Conservation (phyloP, 148 eudicot species). For the Diospyros lotus region DNA sequence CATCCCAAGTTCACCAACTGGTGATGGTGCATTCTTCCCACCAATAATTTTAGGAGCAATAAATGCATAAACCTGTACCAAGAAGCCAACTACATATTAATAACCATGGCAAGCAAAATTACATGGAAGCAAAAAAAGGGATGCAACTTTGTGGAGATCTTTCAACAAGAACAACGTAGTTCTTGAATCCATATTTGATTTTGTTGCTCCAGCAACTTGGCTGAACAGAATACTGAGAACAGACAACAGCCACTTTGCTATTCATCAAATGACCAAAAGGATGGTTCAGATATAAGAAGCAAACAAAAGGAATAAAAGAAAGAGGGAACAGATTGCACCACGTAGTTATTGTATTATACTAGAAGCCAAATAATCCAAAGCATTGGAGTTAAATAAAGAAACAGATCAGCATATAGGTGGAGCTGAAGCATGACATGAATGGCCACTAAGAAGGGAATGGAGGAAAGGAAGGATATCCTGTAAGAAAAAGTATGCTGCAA, state of each 20-base stretch:
- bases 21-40: conserved; percentile 92
- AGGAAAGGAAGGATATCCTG: background rate
- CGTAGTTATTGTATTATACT: background rate
- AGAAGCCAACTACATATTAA: background rate
- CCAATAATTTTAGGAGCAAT: conserved; percentile 98
- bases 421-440: too few species aligned
- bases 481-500: background rate
- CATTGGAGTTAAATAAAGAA: background rate
- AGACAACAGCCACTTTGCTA: background rate
- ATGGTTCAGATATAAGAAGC: background rate
- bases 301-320: background rate
- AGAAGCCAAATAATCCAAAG: background rate
- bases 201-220: background rate
- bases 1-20: conserved; percentile 98
- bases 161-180: background rate
- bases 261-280: background rate
- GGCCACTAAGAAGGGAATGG: background rate
- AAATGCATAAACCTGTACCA: conserved; percentile 76
- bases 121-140: background rate
- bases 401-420: background rate
- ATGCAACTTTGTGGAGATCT: background rate
- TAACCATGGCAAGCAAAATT: background rate
- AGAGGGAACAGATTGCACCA: background rate
- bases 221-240: background rate
- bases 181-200: background rate